Evolutionary conservation across 2,329 filamentous ascomycete genomes (phyloP), one percentile per base, ranked within the genome.

Genomic region (Penicillium glabrum): DNA sequence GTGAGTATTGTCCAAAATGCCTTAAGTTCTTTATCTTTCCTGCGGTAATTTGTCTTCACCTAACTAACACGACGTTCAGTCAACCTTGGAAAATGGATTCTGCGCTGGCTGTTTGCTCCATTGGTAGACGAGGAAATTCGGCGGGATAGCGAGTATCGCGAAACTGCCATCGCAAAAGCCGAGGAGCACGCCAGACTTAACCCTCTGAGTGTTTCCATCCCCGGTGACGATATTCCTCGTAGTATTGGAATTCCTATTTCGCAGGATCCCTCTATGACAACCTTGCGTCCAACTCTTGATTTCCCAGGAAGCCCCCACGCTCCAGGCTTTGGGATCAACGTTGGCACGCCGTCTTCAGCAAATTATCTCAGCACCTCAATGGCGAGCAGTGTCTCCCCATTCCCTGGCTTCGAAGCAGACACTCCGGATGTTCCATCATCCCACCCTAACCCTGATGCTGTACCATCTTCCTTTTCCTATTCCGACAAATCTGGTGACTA

Each of bases 11-110:
- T 23, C 9, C 2, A 3, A 19, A 8, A 41, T 33, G 11, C 21
- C 2, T 23, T 2, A 27, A 9, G 6, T 3, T 33, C 3, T 3
- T 37, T 10, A 3, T 19, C 10, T 10, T 37, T 33, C 35, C 0
- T 45, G 21, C 44, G 13, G 24, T 6, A 11, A 29, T 6, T 24
- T 14, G 24, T 31, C n/a, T n/a, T 29, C n/a, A 7, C n/a, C 24
- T 10, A 26, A 45, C 52, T 56, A 29, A 60, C 19, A 51, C 19
- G 39, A n/a, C 16, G 26, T 61, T 11, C 19, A 95, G 90, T 98
- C 73, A 98, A 96, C 69, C 86, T 98, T 46, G 95, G 95, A 9
- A 96, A 96, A 80, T 99, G 95, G 95, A 86, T 98, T 46, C 78
- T 99, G 58, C 86, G 95, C 33, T 96, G 97, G 73, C 82, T 99